These are phyloP conservation scores for Boletus sp. DNA, from an alignment of 1,284 basidiomycete species.

Conservation along the genomic window DNA sequence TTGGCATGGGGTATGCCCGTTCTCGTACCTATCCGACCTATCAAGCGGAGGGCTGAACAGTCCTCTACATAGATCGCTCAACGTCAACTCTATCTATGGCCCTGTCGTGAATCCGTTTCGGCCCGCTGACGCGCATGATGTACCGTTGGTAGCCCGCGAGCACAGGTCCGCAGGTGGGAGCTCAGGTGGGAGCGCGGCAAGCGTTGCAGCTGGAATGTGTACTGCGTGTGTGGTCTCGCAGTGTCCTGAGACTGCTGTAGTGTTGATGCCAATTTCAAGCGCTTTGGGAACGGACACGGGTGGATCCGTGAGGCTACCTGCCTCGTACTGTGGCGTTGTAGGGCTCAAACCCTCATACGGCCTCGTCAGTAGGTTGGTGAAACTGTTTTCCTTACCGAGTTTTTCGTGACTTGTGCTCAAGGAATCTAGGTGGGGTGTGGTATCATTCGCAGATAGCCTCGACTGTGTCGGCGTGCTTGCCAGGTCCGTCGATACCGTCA, in stretches of 20 bases:
- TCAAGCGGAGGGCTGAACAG: neutral
- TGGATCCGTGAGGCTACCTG: slow-evolving; percentile 91
- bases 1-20: slow-evolving; percentile 89
- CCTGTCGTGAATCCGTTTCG: slow-evolving; percentile 79
- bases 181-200: slow-evolving; percentile 84
- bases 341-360: slow-evolving; percentile 97
- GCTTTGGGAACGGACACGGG: slow-evolving; percentile 96
- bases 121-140: slow-evolving; percentile 23
- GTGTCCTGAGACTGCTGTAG: neutral
- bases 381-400: neutral
- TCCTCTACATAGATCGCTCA: slow-evolving; percentile 61
- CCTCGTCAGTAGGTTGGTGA: slow-evolving; percentile 75
- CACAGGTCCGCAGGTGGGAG: slow-evolving; percentile 79
- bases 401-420: slow-evolving; percentile 21
- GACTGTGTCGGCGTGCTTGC: slow-evolving; percentile 92
- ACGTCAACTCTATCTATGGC: slow-evolving; percentile 70
- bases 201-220: slow-evolving; percentile 78
- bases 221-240: slow-evolving; percentile 63
- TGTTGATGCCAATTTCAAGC: slow-evolving; percentile 46
- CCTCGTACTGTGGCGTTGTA: slow-evolving; percentile 91
- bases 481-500: slow-evolving; percentile 52
- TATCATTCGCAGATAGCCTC: slow-evolving; percentile 93
- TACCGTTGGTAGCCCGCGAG: slow-evolving; percentile 41
- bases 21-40: neutral
- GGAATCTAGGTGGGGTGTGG: slow-evolving; percentile 77